Percentiles rank a stretch among this genome's conserved stretches.
Conservation (phyloP, 495 filamentous ascomycete species). For the Astrothelium subdiscretum region DNA sequence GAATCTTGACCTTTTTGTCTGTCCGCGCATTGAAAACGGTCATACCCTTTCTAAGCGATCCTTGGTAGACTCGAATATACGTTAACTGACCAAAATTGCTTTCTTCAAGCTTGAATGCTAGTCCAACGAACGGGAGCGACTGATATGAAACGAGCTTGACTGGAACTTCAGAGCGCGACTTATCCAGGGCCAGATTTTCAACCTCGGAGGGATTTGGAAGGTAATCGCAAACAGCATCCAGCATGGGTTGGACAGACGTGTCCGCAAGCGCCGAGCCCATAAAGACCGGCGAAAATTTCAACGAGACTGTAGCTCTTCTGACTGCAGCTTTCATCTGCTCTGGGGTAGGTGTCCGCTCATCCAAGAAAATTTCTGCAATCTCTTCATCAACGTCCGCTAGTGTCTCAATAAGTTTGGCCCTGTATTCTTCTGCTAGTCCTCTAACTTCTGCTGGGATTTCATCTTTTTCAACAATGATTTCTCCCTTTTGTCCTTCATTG, state of each 20-base stretch:
- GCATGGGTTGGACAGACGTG: conserved; percentile 91
- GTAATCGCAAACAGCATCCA: conserved; percentile 93
- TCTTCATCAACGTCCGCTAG: conserved; percentile 97
- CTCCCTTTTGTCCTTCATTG: conserved; percentile 73
- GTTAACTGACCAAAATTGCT: conserved; percentile 98
- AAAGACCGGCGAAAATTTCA: conserved; percentile 91
- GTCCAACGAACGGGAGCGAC: conserved; percentile 81
- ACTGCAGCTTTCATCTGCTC: conserved; percentile 85
- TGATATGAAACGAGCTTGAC: conserved; percentile 88
- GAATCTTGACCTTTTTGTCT: conserved; percentile 92
- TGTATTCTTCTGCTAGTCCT: conserved; percentile 63
- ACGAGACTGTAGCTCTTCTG: conserved; percentile 69
- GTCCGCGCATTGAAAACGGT: conserved; percentile 89
- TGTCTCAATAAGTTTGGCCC: conserved; percentile 80
- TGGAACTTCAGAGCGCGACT: conserved; percentile 58
- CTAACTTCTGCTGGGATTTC: conserved; percentile 70
- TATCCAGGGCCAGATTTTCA: conserved; percentile 80
- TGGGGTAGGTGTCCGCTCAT: conserved; percentile 63
- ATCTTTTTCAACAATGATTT: conserved; percentile 57
- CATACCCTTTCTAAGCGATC: conserved; percentile 72
- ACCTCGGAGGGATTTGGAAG: conserved; percentile 90
- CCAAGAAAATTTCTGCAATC: conserved; percentile 92
- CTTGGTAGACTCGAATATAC: conserved; percentile 98
- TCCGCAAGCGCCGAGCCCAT: conserved; percentile 95
- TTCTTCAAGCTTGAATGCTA: conserved; percentile 99